Conservation (phyloP, 371 early-diverging fungal genomes). For the Capniomyces stellatus region DNA sequence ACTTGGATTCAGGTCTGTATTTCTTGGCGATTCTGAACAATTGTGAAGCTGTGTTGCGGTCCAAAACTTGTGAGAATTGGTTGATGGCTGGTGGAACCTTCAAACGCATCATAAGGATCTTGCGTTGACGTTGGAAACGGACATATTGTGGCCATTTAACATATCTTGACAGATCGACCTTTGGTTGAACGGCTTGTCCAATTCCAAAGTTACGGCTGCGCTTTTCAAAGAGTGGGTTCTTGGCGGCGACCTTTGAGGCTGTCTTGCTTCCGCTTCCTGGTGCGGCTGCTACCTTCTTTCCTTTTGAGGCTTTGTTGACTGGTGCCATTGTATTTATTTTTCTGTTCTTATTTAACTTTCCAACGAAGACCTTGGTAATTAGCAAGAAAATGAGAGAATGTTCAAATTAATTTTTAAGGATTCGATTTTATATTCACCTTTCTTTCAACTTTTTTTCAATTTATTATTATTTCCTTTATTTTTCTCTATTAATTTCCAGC, state of each 20-base stretch:
- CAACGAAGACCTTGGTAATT: no score
- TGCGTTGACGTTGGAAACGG: constrained; percentile 91
- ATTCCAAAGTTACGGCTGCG: constrained; percentile 82
- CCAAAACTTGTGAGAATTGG: constrained; percentile 95
- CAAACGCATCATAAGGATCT: constrained; percentile 91
- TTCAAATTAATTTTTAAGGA: no score
- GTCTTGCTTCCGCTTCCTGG: constrained; percentile 60
- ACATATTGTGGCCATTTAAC: constrained; percentile 97
- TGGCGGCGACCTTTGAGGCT: constrained; percentile 34
- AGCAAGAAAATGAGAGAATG: no score
- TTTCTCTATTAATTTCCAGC: no score
- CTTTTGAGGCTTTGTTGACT: constrained; percentile 14
- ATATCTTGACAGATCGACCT: constrained; percentile 86
- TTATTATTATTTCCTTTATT: no score
- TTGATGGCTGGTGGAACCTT: constrained; percentile 99
- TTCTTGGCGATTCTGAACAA: constrained; percentile 92
- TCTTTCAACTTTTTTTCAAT: no score
- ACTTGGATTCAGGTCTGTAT: constrained; percentile 97
- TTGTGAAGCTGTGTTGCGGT: constrained; percentile 94
- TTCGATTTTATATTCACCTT: no score
- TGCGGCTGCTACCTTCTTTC: constrained; percentile 86
- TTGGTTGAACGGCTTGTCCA: constrained; percentile 90
- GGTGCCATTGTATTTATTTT: background rate
- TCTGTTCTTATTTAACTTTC: background rate
- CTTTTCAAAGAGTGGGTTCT: constrained; percentile 87